Conservation (phyloP, 441 rosid genomes). For the Rhodomyrtus psidioides region DNA sequence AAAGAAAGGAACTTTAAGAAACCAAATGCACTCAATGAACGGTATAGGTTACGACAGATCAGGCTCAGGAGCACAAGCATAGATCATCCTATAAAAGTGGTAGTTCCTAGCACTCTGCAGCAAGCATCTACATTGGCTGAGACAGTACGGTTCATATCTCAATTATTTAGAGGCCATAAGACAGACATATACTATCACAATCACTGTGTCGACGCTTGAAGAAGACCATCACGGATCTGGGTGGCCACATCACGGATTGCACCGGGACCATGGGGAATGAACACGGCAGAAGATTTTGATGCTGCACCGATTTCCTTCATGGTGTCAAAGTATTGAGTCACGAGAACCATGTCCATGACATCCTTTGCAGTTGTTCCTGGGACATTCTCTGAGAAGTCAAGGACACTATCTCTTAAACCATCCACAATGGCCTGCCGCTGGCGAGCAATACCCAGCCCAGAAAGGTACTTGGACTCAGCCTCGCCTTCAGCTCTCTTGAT, state of each 20-base stretch:
- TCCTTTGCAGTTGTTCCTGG: conserved; percentile 1
- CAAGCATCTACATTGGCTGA: background rate
- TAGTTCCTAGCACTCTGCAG: background rate
- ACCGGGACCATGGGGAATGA: conserved; percentile 8
- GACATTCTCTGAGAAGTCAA: conserved; percentile 1
- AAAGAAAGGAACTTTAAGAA: no score
- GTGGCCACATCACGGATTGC: conserved; percentile 1
- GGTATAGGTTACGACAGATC: no score
- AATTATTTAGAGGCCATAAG: background rate
- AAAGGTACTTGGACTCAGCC: conserved; percentile 6
- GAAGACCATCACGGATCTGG: conserved; percentile 6
- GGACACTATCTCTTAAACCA: conserved; percentile 1
- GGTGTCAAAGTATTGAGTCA: conserved; percentile 8
- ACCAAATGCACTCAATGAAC: no score
- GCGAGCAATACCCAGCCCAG: conserved; percentile 1
- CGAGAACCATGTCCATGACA: conserved; percentile 5
- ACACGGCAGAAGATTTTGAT: conserved; percentile 1
- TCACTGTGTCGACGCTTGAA: background rate
- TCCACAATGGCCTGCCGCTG: conserved; percentile 7
- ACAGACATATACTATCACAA: background rate
- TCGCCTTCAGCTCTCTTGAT: conserved; percentile 2
- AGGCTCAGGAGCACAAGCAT: no score
- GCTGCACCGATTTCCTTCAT: conserved; percentile 1
- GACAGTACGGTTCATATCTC: background rate
- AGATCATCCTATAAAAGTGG: background rate